Percentiles rank a stretch among this genome's conserved stretches.
Conservation (phyloP, 2,329 filamentous ascomycete genomes). For the Fusarium sarcochroum region DNA sequence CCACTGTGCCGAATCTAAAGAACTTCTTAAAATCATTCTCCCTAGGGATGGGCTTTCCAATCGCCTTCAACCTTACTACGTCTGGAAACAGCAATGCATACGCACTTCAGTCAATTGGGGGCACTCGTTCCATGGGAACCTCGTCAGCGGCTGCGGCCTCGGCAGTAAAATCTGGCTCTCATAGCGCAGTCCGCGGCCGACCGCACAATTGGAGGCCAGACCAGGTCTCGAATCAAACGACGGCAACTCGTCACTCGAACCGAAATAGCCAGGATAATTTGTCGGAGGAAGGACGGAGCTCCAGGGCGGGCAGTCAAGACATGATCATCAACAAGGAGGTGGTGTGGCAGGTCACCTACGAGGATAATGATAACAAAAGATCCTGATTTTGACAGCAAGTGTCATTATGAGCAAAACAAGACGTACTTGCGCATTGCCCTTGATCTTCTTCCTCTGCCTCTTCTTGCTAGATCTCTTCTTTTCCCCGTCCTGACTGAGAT, state of each 20-base stretch:
- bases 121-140: slow-evolving; percentile 17
- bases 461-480: too few relatives aligned
- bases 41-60: slow-evolving; percentile 41
- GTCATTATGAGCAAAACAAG: too few relatives aligned
- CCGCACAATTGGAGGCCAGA: slow-evolving; percentile 38
- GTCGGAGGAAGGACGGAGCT: slow-evolving; percentile 28
- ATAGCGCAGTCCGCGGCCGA: slow-evolving; percentile 14
- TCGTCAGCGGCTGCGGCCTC: slow-evolving; percentile 13
- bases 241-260: not conserved
- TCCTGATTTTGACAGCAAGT: not conserved
- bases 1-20: slow-evolving; percentile 40
- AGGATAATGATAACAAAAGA: slow-evolving; percentile 7
- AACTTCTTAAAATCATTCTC: slow-evolving; percentile 44
- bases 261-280: slow-evolving; percentile 17
- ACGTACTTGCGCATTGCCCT: too few relatives aligned
- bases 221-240: slow-evolving; percentile 14
- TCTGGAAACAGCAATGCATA: slow-evolving; percentile 16
- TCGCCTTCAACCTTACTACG: slow-evolving; percentile 25
- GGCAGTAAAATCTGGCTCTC: not conserved
- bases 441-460: too few relatives aligned
- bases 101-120: slow-evolving; percentile 34
- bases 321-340: slow-evolving; percentile 43
- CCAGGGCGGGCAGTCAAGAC: slow-evolving; percentile 39
- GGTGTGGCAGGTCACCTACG: slow-evolving; percentile 33
- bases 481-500: too few relatives aligned